phyloP scores from a whole-genome alignment of 257 asterid genomes.

The Rhazya stricta region DNA sequence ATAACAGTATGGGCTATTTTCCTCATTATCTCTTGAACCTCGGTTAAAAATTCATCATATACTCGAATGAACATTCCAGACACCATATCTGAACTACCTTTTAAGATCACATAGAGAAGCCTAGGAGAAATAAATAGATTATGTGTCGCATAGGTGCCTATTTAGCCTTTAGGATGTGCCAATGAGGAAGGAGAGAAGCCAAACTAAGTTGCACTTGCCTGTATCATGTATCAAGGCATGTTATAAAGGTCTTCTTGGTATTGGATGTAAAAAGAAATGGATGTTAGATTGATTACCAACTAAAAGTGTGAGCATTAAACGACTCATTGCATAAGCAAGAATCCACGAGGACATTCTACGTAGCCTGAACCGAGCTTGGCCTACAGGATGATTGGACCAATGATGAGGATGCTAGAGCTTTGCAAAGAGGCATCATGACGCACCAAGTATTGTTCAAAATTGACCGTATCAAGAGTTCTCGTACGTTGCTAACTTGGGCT shows the following conservation, averaged over 20 bases:
- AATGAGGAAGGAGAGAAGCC: background rate
- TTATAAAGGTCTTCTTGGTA: background rate
- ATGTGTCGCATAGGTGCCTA: background rate
- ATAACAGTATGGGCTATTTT: background rate
- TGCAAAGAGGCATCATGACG: background rate
- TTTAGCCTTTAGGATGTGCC: background rate
- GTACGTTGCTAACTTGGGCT: background rate
- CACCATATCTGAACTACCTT: background rate
- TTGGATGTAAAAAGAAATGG: background rate
- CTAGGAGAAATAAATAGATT: background rate
- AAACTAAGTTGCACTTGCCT: background rate
- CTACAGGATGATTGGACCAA: background rate
- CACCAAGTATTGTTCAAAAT: background rate
- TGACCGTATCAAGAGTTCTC: background rate
- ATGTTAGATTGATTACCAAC: background rate
- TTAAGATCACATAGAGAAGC: background rate
- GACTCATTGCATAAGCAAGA: background rate
- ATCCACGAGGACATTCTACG: background rate
- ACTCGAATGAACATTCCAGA: background rate
- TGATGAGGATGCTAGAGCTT: background rate
- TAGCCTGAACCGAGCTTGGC: background rate
- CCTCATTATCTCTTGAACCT: background rate
- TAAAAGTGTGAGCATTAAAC: background rate
- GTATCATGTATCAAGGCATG: background rate
- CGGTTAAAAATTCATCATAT: background rate